Evolutionary conservation across 805 yeast genomes (phyloP), one percentile per base, ranked within the genome.

Genomic region (Barnettozyma sp.): DNA sequence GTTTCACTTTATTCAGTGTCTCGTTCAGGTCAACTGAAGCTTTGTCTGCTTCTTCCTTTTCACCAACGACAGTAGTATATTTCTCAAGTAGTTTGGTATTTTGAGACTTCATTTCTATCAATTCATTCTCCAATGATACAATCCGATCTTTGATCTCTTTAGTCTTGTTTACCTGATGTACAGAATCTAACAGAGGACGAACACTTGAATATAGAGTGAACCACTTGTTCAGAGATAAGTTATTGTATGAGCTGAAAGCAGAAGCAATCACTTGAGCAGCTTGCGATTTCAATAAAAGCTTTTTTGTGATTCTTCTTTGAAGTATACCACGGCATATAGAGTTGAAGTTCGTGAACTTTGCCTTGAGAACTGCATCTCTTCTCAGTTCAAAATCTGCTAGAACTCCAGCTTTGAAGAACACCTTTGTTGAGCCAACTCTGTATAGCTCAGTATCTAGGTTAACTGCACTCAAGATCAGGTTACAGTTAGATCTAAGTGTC

Each of bases 341-440:
- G 51, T 85, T 94, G 38, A 92, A 69, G 4, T 60, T 58, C 0
- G 79, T 69, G 26, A 84, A 60, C 2, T 79, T 67, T 3, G 55
- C 47, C 32, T 71, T 68, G 24, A 92, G 59, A 34, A 73, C 70
- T 23, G 65, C 62, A 44, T 87, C 96, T 41, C 94, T 78, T 36
- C 71, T 66, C 44, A 76, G 76, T 55, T 92, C 98, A 40, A 92
- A 68, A 37, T 78, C 78, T 3, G 97, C 98, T 49, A 92, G 67
- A 66, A 90, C 85, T 45, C 98, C 99, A 23, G 97, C 95, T 54
- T 94, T 82, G 65, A 92, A 85, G 63, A 92, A 92, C 32, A 92
- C 78, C 61, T 92, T 92, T 24, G 95, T 82, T 52, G 82, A 82
- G 56, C 99, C 99, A 39, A 86, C 75, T 62, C 87, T 95, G 59